Percentiles rank a stretch among this genome's conserved stretches.
These are phyloP conservation scores for Backusella psychrophila DNA, from an alignment of 192 early-diverging fungal genomes.

Conservation along the genomic window DNA sequence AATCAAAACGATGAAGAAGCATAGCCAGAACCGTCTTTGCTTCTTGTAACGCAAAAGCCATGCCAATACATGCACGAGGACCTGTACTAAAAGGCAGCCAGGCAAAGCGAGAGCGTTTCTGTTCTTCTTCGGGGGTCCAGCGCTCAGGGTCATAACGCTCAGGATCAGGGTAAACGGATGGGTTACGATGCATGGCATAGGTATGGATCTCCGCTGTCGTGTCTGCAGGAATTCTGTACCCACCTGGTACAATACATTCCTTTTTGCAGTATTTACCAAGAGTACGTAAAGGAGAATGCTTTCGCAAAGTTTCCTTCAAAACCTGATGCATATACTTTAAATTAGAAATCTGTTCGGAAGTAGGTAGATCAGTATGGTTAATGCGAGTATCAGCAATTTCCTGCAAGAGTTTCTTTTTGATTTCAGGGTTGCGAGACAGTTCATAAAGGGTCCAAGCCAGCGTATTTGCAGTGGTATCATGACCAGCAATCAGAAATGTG, in stretches of 20 bases:
- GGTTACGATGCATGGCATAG: conserved; percentile 19
- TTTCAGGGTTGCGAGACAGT: conserved; percentile 26
- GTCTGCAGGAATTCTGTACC: conserved; percentile 22
- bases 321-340: conserved; percentile 15
- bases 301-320: conserved; percentile 27
- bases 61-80: conserved; percentile 36
- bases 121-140: conserved; percentile 29
- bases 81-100: conserved; percentile 40
- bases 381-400: conserved; percentile 24
- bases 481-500: conserved; percentile 59
- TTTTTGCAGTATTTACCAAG: conserved; percentile 25
- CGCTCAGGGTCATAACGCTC: conserved; percentile 33
- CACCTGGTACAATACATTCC: conserved; percentile 28
- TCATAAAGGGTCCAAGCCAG: conserved; percentile 30
- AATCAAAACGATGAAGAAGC: conserved; percentile 43
- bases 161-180: conserved; percentile 25
- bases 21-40: conserved; percentile 48
- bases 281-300: conserved; percentile 20
- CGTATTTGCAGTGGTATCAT: conserved; percentile 32
- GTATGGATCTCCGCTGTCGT: conserved; percentile 1
- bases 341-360: conserved; percentile 14
- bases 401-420: conserved; percentile 21
- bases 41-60: conserved; percentile 55
- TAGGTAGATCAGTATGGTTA: conserved; percentile 14
- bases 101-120: conserved; percentile 19